A percentile compares a stretch with the other conserved stretches of the same genome.
Evolutionary conservation across 1,284 basidiomycete genomes (phyloP).

Genomic region (Phellinidium pouzarii): DNA sequence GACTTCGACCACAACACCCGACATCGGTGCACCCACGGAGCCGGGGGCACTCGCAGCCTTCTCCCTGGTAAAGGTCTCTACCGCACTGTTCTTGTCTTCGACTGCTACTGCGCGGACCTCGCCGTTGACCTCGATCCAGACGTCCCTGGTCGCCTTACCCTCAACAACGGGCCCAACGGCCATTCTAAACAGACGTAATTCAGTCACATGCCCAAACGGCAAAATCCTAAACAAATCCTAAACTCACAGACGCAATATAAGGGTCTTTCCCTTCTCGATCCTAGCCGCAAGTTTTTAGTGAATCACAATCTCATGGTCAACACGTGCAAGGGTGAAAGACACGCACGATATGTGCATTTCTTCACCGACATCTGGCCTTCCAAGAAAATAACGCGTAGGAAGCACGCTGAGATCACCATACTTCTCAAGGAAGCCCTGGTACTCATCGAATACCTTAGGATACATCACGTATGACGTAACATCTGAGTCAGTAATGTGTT

Average conservation of each 20-base stretch:
- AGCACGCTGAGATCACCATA: slow-evolving; percentile 93
- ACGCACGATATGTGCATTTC: slow-evolving; percentile 82
- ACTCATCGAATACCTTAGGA: slow-evolving; percentile 97
- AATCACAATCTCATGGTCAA: not conserved
- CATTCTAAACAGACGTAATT: slow-evolving; percentile 36
- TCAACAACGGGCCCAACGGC: slow-evolving; percentile 92
- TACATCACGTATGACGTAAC: slow-evolving; percentile 97
- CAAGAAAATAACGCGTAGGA: slow-evolving; percentile 96
- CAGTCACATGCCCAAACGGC: not conserved
- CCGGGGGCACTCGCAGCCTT: slow-evolving; percentile 92
- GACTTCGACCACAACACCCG: slow-evolving; percentile 97
- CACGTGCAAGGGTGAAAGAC: not conserved
- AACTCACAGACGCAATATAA: slow-evolving; percentile 79
- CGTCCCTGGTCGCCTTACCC: slow-evolving; percentile 88
- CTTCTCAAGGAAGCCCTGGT: slow-evolving; percentile 89
- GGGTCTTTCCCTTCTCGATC: slow-evolving; percentile 95
- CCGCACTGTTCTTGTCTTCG: slow-evolving; percentile 93
- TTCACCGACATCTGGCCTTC: slow-evolving; percentile 86
- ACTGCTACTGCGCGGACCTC: slow-evolving; percentile 93
- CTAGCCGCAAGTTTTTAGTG: slow-evolving; percentile 2
- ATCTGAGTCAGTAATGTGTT: slow-evolving; percentile 88
- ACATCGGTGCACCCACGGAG: slow-evolving; percentile 93
- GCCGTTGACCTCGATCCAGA: slow-evolving; percentile 98
- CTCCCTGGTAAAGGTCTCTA: slow-evolving; percentile 90
- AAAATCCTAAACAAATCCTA: not conserved